Conservation (phyloP, 371 early-diverging fungal species). For the Nematocida minor region DNA sequence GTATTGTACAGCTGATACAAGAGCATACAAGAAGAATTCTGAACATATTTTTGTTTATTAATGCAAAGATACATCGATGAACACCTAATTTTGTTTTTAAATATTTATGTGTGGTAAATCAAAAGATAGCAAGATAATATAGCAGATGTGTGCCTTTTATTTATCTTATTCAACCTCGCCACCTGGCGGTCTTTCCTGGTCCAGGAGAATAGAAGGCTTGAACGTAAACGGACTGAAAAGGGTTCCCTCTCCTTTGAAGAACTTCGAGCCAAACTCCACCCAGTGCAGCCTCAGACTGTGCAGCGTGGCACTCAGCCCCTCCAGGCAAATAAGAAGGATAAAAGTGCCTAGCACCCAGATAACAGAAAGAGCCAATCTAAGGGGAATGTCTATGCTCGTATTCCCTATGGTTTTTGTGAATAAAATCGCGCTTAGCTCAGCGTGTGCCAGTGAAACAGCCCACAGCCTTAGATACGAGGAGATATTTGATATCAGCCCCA, state of each 20-base stretch:
- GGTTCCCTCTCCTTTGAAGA: conserved; percentile 78
- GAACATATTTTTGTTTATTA: too few relatives aligned
- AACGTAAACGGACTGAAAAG: conserved; percentile 74
- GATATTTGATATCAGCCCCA: conserved; percentile 93
- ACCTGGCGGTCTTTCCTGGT: conserved; percentile 13
- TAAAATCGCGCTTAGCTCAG: conserved; percentile 90
- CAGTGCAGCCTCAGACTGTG: conserved; percentile 98
- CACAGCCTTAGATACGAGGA: conserved; percentile 97
- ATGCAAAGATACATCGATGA: too few relatives aligned
- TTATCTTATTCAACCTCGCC: neutral
- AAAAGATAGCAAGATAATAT: neutral
- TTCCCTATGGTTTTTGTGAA: conserved; percentile 83
- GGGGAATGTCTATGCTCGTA: conserved; percentile 63
- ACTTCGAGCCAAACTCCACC: conserved; percentile 98
- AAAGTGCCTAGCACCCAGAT: conserved; percentile 69
- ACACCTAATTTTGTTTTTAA: too few relatives aligned
- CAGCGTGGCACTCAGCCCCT: conserved; percentile 91
- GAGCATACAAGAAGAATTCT: too few relatives aligned
- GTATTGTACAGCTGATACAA: too few relatives aligned
- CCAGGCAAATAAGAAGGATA: conserved; percentile 82
- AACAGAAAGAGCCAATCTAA: conserved; percentile 70
- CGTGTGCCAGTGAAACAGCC: conserved; percentile 97
- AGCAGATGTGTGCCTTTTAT: neutral
- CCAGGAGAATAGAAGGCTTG: conserved; percentile 23
- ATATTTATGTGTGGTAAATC: too few relatives aligned